These are phyloP conservation scores for Linum lewisii DNA, from an alignment of 345 rosid species.

Conservation along the genomic window DNA sequence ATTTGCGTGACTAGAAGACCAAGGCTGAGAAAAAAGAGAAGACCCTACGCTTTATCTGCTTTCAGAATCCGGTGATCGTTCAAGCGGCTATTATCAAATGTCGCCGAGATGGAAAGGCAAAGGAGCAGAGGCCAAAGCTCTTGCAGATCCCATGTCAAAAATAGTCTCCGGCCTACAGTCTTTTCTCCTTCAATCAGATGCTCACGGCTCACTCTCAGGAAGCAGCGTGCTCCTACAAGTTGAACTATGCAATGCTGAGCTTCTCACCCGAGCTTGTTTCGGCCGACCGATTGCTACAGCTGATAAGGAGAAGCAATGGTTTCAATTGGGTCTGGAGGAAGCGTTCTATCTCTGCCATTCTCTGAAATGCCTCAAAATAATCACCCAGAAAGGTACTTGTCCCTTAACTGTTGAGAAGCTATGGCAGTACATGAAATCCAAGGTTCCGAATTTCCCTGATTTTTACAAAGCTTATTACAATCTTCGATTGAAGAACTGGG, in stretches of 20 bases:
- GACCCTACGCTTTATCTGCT: too few relatives aligned
- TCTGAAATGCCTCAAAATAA: constrained; percentile 53
- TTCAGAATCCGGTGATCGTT: too few relatives aligned
- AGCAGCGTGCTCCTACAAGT: constrained; percentile 41
- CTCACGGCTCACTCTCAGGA: constrained; percentile 39
- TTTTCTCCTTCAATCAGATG: constrained; percentile 35
- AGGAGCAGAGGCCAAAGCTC: constrained; percentile 59
- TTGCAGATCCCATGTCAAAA: constrained; percentile 60
- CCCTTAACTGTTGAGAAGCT: constrained; percentile 26
- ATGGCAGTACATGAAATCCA: constrained; percentile 46
- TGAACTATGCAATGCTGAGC: constrained; percentile 42
- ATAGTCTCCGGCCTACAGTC: constrained; percentile 42
- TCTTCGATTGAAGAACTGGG: constrained; percentile 64
- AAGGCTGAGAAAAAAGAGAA: too few relatives aligned
- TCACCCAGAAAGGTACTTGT: constrained; percentile 19
- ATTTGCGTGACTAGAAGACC: too few relatives aligned
- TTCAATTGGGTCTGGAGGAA: constrained; percentile 70
- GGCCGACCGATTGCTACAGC: constrained; percentile 45
- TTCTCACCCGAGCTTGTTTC: constrained; percentile 56
- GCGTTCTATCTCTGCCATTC: constrained; percentile 51
- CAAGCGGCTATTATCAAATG: constrained; percentile 36
- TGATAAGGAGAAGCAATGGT: constrained; percentile 62
- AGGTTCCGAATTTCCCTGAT: constrained; percentile 40
- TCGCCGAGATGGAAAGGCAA: constrained; percentile 87
- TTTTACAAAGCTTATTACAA: constrained; percentile 65